phyloP scores from a whole-genome alignment of 2,329 filamentous ascomycete genomes.

The Fusarium graminum region DNA sequence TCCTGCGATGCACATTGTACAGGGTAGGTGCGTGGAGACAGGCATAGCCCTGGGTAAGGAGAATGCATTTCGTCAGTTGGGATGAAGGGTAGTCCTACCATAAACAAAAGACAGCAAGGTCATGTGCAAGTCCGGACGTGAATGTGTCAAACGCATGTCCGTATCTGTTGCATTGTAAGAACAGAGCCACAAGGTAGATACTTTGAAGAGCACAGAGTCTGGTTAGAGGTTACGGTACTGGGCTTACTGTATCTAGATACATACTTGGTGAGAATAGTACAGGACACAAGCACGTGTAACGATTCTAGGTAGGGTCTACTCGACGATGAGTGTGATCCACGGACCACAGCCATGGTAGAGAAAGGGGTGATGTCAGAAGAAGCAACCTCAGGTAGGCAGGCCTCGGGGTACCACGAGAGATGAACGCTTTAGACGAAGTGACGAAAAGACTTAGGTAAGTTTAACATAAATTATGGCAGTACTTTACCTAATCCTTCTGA shows the following conservation, averaged over 20 bases:
- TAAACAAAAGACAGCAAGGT: slow-evolving; percentile 5
- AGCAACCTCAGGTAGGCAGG: background rate
- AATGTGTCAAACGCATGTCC: background rate
- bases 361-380: slow-evolving; percentile 10
- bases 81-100: background rate
- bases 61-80: slow-evolving; percentile 8
- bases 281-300: background rate
- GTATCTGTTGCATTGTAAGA: slow-evolving; percentile 3
- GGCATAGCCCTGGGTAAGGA: background rate
- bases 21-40: background rate
- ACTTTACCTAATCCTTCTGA: no score
- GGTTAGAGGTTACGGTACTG: background rate
- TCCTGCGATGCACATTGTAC: background rate
- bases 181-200: background rate
- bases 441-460: no score
- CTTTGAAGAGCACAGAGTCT: background rate
- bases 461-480: no score
- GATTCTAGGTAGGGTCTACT: background rate
- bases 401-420: no score
- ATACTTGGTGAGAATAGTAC: background rate
- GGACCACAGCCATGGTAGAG: background rate
- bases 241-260: background rate
- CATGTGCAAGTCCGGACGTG: slow-evolving; percentile 5
- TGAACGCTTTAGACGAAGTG: no score
- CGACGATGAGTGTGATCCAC: background rate